phyloP scores from a whole-genome alignment of 805 yeast genomes.

The Kodamaea leandrae region DNA sequence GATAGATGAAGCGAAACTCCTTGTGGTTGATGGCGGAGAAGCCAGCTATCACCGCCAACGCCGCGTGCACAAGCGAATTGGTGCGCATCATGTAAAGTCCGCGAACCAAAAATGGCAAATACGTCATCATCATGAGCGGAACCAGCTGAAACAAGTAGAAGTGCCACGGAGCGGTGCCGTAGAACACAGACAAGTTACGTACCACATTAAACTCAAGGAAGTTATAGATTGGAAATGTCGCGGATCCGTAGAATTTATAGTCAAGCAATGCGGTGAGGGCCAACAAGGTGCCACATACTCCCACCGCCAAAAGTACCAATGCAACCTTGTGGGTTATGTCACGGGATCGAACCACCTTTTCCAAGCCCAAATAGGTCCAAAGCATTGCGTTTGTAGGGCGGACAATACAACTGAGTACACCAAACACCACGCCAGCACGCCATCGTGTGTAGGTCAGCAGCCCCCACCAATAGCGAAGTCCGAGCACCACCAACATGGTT shows the following conservation, averaged over 20 bases:
- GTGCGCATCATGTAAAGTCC: constrained; percentile 3
- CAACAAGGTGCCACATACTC: constrained; percentile 28
- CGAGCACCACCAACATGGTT: constrained; percentile 62
- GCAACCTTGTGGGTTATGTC: constrained; percentile 5
- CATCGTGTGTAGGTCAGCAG: constrained; percentile 21
- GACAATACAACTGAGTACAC: constrained; percentile 62
- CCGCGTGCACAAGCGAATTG: constrained; percentile 20
- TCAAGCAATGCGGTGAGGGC: constrained; percentile 48
- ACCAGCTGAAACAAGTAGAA: constrained; percentile 81
- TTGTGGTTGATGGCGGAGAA: constrained; percentile 78
- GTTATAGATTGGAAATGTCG: constrained; percentile 61
- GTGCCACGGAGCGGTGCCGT: constrained; percentile 82
- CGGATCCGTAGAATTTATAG: constrained; percentile 52
- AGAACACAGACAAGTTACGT: constrained; percentile 70
- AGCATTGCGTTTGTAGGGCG: constrained; percentile 82
- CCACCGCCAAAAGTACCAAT: constrained; percentile 18
- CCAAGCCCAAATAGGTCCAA: constrained; percentile 65
- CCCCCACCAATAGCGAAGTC: constrained; percentile 75
- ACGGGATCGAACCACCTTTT: constrained; percentile 13
- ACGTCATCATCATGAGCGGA: constrained; percentile 70
- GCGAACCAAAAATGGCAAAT: constrained; percentile 45
- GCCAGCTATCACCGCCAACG: constrained; percentile 44
- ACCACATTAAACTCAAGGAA: constrained; percentile 78
- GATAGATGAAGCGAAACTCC: constrained; percentile 87
- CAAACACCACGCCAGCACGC: constrained; percentile 46